Base-by-base conservation (phyloP, 2,329 filamentous ascomycete species). In the Epichloe scottii region DNA sequence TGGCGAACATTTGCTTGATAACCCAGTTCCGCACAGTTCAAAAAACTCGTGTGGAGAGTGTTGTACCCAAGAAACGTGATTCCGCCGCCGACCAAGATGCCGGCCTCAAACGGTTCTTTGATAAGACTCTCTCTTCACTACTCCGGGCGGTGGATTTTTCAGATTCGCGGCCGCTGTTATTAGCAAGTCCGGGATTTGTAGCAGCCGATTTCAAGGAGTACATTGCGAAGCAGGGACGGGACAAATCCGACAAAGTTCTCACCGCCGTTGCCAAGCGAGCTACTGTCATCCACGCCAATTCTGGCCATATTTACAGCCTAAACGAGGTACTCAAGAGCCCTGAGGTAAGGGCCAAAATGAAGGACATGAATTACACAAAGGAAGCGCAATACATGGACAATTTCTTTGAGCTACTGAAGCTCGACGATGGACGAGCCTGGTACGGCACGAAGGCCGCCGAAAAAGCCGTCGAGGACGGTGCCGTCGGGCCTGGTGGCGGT, bases 141-240 rank as follows among this genome's bases (percentile, higher is more conserved):
- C 71, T 87, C 2, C 79, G 88, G 26, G 84, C 87, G 53, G 77
- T 95, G 61, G 88, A 95, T 63, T 84, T 95, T 55, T 69, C 72
- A 15, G 71, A 75, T 48, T 77, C 81, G 17, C 77, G 84, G 15
- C 89, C 90, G 0, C 70, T 97, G 12, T 73, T 98, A 19, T 74
- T 98, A 2, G 93, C 91, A 1, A 90, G 86, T 54, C 91, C 93
- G 0, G 93, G 91, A 0, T 98, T 95, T 65, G 82, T 87, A 6
- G 91, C 91, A 0, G 71, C 78, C 2, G 83, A 84, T 19, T 95
- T 98, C 63, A 83, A 87, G 50, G 81, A 82, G 40, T 89, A 87
- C 68, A 78, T 83, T 38, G 72, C 77, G 23, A 82, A 81, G 37
- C 80, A 84, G 53, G 79, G 73, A 2, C 66, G 71, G 7, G 69